Evolutionary conservation across 371 early-diverging fungal genomes (phyloP), one percentile per base, ranked within the genome.

Genomic region (Mucor lusitanicus): DNA sequence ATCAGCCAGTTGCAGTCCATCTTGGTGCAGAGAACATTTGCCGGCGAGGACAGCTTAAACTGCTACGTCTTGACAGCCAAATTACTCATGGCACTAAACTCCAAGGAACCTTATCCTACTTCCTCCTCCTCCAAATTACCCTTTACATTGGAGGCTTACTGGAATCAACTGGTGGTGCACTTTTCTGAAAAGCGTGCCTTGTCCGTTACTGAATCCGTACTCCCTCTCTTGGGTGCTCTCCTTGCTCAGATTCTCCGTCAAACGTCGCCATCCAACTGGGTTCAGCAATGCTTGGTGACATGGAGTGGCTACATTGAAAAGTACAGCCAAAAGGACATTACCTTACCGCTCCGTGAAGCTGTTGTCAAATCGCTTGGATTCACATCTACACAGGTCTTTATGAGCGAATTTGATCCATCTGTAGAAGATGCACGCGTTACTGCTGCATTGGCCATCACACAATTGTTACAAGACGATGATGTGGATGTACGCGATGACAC

Each of bases 401-500:
- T 25, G 25, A 35, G 27, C 21, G 61, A 67, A 37, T 53, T 3
- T 35, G 35, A 25, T 5, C 35, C 59, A 17, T 60, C 61, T n/a
- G 59, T 50, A 6, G 55, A 57, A 37, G 57, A 68, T 56, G 46
- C 69, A 6, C 30, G 54, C 3, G 39, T 76, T 11, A 54, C 72
- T 46, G 77, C 65, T 1, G 65, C 62, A 65, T 58, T 70, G 42
- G 68, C 59, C 3, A 75, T 69, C 17, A 74, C 62, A 13, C 69
- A 69, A 17, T n/a, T 73, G 2, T 60, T 73, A 12, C 73, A 91
- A 73, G 93, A 93, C 75, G 93, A 93, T 59, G 93, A 93, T 66
- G 81, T 82, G 8, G 92, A 91, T 57, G 83, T 92, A 5, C 87
- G 93, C 12, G 78, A 88, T 8, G 82, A 76, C 37, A 81, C 81